Percentiles rank a stretch among this genome's conserved stretches.
phyloP scores from a whole-genome alignment of 352 stramenopile species.

The Globisporangium solare region DNA sequence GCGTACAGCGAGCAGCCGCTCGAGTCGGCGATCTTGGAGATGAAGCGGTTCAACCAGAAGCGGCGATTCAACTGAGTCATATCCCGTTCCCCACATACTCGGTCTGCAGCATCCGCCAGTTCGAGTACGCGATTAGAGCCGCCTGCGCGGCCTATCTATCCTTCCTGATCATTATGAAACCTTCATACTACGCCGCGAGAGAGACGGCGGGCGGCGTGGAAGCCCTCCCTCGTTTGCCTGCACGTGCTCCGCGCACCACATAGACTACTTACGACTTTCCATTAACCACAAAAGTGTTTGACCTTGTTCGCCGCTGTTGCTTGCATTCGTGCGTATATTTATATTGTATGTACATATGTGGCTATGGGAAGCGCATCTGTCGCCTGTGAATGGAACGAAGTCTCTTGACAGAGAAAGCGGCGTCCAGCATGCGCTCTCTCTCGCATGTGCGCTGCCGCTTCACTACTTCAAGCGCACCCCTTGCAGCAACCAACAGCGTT shows the following conservation, averaged over 20 bases:
- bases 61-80: constrained; percentile 64
- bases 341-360: no score
- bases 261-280: constrained; percentile 8
- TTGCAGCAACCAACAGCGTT: no score
- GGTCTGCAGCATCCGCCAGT: neutral
- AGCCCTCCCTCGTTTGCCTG: neutral
- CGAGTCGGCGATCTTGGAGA: constrained; percentile 78
- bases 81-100: neutral
- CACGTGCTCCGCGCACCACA: constrained; percentile 7
- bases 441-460: no score
- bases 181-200: neutral
- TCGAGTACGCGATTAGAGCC: no score
- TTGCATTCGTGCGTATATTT: no score
- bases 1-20: constrained; percentile 78
- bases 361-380: no score
- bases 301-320: no score
- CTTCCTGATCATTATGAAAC: constrained; percentile 14
- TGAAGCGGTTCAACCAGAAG: constrained; percentile 90
- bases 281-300: no score
- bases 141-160: neutral
- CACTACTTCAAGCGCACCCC: no score
- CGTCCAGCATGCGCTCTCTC: no score
- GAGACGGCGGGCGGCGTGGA: constrained; percentile 7
- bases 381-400: no score
- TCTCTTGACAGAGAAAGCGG: no score